These are phyloP conservation scores for Prunus armeniaca DNA, from an alignment of 306 rosid species.

Conservation along the genomic window DNA sequence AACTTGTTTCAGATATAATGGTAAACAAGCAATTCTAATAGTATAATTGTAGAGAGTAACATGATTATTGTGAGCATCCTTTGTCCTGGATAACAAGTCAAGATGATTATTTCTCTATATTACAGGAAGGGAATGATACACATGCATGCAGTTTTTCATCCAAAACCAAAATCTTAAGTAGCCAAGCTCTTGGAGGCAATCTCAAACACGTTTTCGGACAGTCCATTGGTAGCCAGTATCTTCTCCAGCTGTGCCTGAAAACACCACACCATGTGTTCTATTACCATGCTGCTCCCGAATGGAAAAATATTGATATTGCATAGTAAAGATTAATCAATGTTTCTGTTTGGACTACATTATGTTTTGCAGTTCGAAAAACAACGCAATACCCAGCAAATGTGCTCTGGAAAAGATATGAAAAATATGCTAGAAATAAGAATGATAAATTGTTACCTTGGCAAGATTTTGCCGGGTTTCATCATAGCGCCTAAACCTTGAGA, in stretches of 20 bases:
- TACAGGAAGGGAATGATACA: neutral
- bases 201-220: conserved; percentile 92
- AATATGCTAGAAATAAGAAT: neutral
- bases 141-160: neutral
- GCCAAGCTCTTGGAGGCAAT: conserved; percentile 95
- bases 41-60: neutral
- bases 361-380: neutral
- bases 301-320: neutral
- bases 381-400: neutral
- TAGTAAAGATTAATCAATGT: neutral
- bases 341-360: neutral
- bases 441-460: conserved; percentile 55
- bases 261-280: conserved; percentile 3
- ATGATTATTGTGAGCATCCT: neutral
- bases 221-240: conserved; percentile 77
- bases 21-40: conserved; percentile 5
- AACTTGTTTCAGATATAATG: neutral
- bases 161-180: conserved; percentile 29
- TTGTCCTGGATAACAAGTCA: neutral
- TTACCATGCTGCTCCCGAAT: neutral
- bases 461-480: conserved; percentile 78
- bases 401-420: too few relatives aligned
- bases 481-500: conserved; percentile 92
- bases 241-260: conserved; percentile 94
- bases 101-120: neutral